Conservation (phyloP, 495 filamentous ascomycete genomes). For the Penicillium cinerascens region DNA sequence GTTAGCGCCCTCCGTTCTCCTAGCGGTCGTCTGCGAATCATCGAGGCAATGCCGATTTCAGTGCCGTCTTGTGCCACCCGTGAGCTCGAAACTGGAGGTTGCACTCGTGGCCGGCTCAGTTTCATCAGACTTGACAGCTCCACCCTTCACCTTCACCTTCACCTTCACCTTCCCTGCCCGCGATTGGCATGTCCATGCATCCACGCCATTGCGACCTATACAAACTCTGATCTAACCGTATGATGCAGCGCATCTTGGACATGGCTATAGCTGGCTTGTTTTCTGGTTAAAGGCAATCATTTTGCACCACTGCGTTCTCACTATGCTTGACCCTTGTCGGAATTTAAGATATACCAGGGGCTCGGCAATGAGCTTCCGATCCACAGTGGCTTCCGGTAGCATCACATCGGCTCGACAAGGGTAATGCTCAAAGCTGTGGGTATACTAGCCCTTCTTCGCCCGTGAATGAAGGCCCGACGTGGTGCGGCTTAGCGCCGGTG, state of each 20-base stretch:
- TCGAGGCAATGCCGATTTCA: not conserved
- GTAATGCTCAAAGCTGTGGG: not conserved
- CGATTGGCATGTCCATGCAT: constrained; percentile 13
- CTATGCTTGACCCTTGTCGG: not conserved
- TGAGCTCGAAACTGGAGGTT: constrained; percentile 8
- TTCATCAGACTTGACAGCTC: constrained; percentile 17
- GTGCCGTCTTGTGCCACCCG: not conserved
- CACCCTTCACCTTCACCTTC: constrained; percentile 4
- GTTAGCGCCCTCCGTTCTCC: constrained; percentile 16
- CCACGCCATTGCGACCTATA: constrained; percentile 12
- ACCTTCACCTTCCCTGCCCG: no score
- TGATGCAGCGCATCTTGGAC: constrained; percentile 7
- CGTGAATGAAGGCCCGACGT: not conserved
- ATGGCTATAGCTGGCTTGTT: not conserved
- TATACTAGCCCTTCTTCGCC: not conserved
- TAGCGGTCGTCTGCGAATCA: constrained; percentile 17
- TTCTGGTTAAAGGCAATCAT: not conserved
- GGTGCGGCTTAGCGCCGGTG: constrained; percentile 12
- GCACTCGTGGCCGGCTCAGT: constrained; percentile 7
- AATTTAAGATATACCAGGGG: no score
- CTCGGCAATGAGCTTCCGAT: not conserved
- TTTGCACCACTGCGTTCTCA: not conserved
- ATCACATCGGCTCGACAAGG: not conserved
- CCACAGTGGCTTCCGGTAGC: not conserved
- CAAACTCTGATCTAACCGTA: constrained; percentile 1